A percentile compares a stretch with the other conserved stretches of the same genome.
phyloP scores from a whole-genome alignment of 768 basidiomycete species.

The Mycena vitilis region DNA sequence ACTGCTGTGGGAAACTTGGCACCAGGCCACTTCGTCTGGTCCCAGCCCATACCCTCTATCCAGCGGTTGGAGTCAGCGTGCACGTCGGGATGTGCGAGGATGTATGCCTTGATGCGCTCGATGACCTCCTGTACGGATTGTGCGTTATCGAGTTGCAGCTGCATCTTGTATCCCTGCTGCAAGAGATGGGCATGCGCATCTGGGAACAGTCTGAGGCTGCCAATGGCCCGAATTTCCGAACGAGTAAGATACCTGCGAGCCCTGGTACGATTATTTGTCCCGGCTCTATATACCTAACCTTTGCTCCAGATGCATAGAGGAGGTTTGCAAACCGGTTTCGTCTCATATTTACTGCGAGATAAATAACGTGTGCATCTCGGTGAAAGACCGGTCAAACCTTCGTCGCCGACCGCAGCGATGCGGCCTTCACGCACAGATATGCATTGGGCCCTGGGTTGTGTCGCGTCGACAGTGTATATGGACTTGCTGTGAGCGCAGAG shows the following conservation, averaged over 20 bases:
- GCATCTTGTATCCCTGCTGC: slow-evolving; percentile 76
- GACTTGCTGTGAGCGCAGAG: slow-evolving; percentile 64
- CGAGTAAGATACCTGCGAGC: slow-evolving; percentile 63
- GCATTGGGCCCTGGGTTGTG: slow-evolving; percentile 66
- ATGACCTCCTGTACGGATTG: slow-evolving; percentile 73
- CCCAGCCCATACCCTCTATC: slow-evolving; percentile 94
- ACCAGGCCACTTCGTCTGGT: slow-evolving; percentile 84
- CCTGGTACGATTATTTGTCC: slow-evolving; percentile 75
- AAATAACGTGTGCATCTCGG: not conserved
- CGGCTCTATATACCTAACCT: slow-evolving; percentile 32
- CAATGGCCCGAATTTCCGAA: not conserved
- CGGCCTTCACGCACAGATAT: slow-evolving; percentile 62
- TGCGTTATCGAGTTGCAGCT: slow-evolving; percentile 72
- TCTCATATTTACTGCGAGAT: slow-evolving; percentile 21
- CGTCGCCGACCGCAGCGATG: slow-evolving; percentile 61
- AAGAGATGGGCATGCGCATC: slow-evolving; percentile 88
- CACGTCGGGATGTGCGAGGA: slow-evolving; percentile 68
- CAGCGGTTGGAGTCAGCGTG: slow-evolving; percentile 66
- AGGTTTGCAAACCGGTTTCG: slow-evolving; percentile 14
- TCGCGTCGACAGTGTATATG: slow-evolving; percentile 79
- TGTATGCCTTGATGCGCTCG: slow-evolving; percentile 66
- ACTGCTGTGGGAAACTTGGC: slow-evolving; percentile 80
- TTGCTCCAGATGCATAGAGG: slow-evolving; percentile 9
- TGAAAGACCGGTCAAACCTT: slow-evolving; percentile 53
- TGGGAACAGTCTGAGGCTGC: slow-evolving; percentile 39